Base-by-base conservation (phyloP, 768 basidiomycete genomes). In the Leccinellum luteum region DNA sequence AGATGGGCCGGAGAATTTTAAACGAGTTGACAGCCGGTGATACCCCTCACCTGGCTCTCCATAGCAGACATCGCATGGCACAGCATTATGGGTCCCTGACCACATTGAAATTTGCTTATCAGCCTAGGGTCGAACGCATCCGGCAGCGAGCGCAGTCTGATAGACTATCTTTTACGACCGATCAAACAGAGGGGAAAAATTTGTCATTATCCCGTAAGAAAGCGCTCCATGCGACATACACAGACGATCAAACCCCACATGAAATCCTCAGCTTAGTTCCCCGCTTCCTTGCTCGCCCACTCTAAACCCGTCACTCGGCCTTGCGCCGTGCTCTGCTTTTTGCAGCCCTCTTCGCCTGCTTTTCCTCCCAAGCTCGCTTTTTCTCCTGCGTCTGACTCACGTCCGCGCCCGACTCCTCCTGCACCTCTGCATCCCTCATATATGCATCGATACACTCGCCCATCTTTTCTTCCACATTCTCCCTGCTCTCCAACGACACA, bases 311-410 rank as follows among this genome's bases (percentile, higher is more conserved):
- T 69, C 55, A 63, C 32, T 50, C 54, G 41, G 47, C 56, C 61
- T 60, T 70, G 41, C 67, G 68, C 44, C 66, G 61, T 30, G 71
- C 70, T 58, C 58, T 68, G 28, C 62, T 54, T 59, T 73, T 77
- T 31, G 73, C 69, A 59, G 70, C 72, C 54, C 78, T 68, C 59
- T 67, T 74, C 14, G 75, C 73, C 48, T 69, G 64, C 59, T 76
- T 76, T 57, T 78, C 72, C 54, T 76, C 74, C 67, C 76, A 72
- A 47, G 67, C 66, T 60, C 73, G 74, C 70, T 90, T 92, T 75
- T 82, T 88, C 65, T 82, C 76, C 74, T 91, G 89, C 27, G 89
- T 91, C 51, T 78, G 73, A 65, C 90, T 91, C 50, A 91, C 69
- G 51, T 80, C 80, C 23, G 72, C 78, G 35, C 86, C 86, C 6